These are phyloP conservation scores for Zoysia japonica DNA, from an alignment of 176 grass and related monocot genomes.

Conservation along the genomic window DNA sequence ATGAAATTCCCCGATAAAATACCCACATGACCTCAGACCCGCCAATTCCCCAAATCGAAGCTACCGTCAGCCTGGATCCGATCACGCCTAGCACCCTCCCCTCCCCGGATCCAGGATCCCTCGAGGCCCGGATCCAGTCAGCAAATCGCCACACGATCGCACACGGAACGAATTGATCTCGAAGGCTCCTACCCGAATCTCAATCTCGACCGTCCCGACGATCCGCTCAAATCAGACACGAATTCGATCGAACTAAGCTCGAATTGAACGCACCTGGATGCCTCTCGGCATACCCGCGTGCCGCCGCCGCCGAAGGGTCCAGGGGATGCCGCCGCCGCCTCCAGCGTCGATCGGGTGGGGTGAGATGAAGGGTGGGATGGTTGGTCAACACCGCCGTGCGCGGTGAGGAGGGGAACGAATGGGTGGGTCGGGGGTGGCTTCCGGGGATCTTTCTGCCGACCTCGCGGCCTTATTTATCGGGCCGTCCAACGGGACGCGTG, in stretches of 20 bases:
- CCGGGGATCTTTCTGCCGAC: conserved; percentile 22
- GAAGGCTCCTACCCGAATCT: not conserved
- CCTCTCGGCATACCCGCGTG: conserved; percentile 64
- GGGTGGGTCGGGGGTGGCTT: not conserved
- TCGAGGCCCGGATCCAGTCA: not conserved
- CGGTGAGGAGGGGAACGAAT: not conserved
- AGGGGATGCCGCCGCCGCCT: conserved; percentile 41
- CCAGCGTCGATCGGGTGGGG: conserved; percentile 44
- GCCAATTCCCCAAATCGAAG: not conserved
- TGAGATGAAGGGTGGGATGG: not conserved
- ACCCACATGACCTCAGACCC: not conserved
- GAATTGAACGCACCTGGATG: conserved; percentile 38
- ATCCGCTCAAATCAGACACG: not conserved
- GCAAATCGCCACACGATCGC: not conserved
- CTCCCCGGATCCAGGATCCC: conserved; percentile 26
- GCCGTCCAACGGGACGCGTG: not conserved
- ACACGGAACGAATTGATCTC: not conserved
- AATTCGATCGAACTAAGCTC: not conserved
- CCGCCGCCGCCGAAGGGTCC: conserved; percentile 46
- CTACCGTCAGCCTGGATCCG: conserved; percentile 11
- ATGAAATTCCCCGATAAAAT: conserved; percentile 9
- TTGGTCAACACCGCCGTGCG: conserved; percentile 46
- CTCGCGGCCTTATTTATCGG: conserved; percentile 32
- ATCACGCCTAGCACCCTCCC: not conserved
- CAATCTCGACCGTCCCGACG: not conserved